A percentile compares a stretch with the other conserved stretches of the same genome.
Evolutionary conservation across 768 basidiomycete genomes (phyloP).

Genomic region (Podaxis sp.): DNA sequence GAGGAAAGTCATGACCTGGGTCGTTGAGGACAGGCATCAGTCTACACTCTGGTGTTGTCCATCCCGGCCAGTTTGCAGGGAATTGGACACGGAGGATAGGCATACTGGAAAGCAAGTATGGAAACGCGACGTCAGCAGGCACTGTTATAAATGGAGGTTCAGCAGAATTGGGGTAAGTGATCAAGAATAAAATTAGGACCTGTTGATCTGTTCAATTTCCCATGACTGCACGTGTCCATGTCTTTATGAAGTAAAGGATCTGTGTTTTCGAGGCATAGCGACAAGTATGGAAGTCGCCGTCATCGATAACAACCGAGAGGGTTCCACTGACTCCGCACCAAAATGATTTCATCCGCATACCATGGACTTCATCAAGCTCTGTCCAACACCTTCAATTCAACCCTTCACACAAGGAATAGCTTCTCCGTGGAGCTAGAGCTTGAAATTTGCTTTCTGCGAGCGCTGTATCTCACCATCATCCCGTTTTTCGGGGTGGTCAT

Average conservation of each 20-base stretch:
- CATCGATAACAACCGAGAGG: slow-evolving; percentile 4
- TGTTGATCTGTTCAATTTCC: not conserved
- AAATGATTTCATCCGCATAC: not conserved
- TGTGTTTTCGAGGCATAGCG: not conserved
- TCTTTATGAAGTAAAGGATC: not conserved
- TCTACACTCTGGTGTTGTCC: slow-evolving; percentile 31
- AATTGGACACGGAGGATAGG: slow-evolving; percentile 33
- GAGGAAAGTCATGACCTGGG: slow-evolving; percentile 11
- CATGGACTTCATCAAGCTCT: not conserved
- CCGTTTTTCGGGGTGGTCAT: too few species aligned
- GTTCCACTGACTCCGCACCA: not conserved
- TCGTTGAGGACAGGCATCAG: slow-evolving; percentile 21
- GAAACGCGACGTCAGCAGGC: slow-evolving; percentile 6
- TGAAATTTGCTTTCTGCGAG: not conserved
- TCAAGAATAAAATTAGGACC: not conserved
- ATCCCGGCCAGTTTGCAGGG: slow-evolving; percentile 36
- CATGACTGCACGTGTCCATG: not conserved
- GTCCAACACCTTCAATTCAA: not conserved
- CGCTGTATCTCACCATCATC: too few species aligned
- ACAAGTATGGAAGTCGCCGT: not conserved
- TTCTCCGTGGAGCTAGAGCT: not conserved
- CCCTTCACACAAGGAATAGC: not conserved
- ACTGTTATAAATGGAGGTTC: slow-evolving; percentile 9
- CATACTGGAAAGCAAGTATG: slow-evolving; percentile 9
- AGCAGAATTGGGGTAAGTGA: not conserved